A percentile compares a stretch with the other conserved stretches of the same genome.
phyloP scores from a whole-genome alignment of 805 yeast species.

The Candida alai region DNA sequence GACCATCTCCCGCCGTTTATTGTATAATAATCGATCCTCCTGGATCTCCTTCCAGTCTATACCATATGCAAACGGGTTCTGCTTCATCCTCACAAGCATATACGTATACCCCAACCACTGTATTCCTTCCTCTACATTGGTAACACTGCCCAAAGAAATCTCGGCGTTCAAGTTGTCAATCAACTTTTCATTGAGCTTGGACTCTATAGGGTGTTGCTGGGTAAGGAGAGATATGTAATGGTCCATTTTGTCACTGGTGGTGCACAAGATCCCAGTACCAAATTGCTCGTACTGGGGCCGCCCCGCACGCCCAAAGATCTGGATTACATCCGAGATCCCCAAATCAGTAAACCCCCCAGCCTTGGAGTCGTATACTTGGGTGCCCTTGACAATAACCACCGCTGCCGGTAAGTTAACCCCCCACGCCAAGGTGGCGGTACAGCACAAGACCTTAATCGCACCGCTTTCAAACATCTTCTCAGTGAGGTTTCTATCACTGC shows the following conservation, averaged over 20 bases:
- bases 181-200: conserved; percentile 68
- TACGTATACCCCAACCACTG: conserved; percentile 98
- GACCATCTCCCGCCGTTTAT: conserved; percentile 71
- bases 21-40: conserved; percentile 76
- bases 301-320: conserved; percentile 99
- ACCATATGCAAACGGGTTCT: conserved; percentile 90
- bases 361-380: conserved; percentile 91
- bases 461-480: conserved; percentile 86
- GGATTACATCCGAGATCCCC: conserved; percentile 95
- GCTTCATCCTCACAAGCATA: conserved; percentile 88
- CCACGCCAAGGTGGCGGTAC: conserved; percentile 99
- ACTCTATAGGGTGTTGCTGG: conserved; percentile 96
- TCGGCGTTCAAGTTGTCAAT: conserved; percentile 96
- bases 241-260: conserved; percentile 75
- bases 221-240: conserved; percentile 86
- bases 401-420: conserved; percentile 99
- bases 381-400: conserved; percentile 93
- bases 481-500: conserved; percentile 84
- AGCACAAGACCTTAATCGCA: conserved; percentile 81
- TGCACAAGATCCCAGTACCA: conserved; percentile 91
- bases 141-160: conserved; percentile 90
- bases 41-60: conserved; percentile 81
- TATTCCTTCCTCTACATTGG: conserved; percentile 90
- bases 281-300: conserved; percentile 91
- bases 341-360: conserved; percentile 92